Evolutionary conservation across 139 green algal genomes (phyloP), one percentile per base, ranked within the genome.

Genomic region (Chlamydomonas asymmetrica): DNA sequence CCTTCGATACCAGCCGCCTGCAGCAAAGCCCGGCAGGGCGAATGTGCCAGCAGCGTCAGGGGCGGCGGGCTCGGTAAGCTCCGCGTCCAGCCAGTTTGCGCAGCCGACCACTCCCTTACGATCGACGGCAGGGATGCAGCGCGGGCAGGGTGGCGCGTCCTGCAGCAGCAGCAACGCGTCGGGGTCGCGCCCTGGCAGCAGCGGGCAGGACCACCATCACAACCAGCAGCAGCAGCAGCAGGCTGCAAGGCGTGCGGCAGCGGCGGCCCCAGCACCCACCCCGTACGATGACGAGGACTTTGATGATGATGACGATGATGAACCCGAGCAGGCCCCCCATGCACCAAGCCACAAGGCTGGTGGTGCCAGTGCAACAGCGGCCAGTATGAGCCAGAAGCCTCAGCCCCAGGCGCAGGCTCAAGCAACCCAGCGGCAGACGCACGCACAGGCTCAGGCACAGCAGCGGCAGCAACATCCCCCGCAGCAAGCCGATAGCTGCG

Each of bases 221-320:
- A 50, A 65, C 52, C 52, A 16, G 67, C 41, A 25, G n/a, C 52
- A 52, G 35, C 20, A 54, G 20, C 35, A 45, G 23, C 31, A 45
- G 7, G 37, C 20, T 18, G 7, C 41, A 18, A 7, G 64, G n/a
- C 35, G 5, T 35, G 27, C 66, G 3, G 66, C 49, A 23, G 23
- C 63, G 25, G 39, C 63, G 43, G 8, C 1, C 31, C 65, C 66
- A 2, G 56, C 31, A 23, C 27, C 68, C 0, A 68, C 59, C 9
- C 48, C 67, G 23, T 41, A 57, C 29, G 18, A 18, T 1, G 23
- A 3, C 25, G 71, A 77, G 43, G 71, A 77, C 34, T 70, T 54
- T 54, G n/a, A 70, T 57, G 71, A 69, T 10, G 71, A 77, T 35
- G 71, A 77, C 37, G 59, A 13, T 4, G 29, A 37, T 4, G 16